Percentiles rank a stretch among this genome's conserved stretches.
phyloP scores from a whole-genome alignment of 805 yeast genomes.

The Lipomyces anomalus region DNA sequence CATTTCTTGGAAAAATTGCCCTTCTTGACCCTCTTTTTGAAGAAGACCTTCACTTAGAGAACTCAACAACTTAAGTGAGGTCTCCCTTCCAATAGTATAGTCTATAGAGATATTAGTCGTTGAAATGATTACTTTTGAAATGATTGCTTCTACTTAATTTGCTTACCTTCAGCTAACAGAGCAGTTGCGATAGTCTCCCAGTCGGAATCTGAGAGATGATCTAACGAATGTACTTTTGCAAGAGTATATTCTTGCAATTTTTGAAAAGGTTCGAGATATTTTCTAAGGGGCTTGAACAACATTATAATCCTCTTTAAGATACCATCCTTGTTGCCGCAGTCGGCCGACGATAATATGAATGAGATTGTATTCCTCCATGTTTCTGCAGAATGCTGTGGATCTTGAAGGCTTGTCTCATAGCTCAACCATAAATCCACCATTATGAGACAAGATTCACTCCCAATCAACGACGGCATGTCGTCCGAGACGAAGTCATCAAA shows the following conservation, averaged over 20 bases:
- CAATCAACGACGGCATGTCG: slow-evolving; percentile 6
- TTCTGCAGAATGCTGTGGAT: background rate
- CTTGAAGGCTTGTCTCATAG: slow-evolving; percentile 1
- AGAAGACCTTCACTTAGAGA: background rate
- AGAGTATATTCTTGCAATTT: slow-evolving; percentile 7
- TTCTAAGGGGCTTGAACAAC: slow-evolving; percentile 1
- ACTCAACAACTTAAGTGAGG: background rate
- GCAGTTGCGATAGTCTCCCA: background rate
- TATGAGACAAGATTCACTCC: slow-evolving; percentile 4
- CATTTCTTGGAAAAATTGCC: slow-evolving; percentile 30
- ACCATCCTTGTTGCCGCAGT: slow-evolving; percentile 4
- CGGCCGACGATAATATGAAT: slow-evolving; percentile 6
- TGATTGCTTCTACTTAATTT: no score
- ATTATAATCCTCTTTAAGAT: slow-evolving; percentile 5
- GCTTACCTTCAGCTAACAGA: background rate
- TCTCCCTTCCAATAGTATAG: background rate
- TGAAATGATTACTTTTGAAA: no score
- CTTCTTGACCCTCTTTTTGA: slow-evolving; percentile 31
- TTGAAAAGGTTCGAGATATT: background rate
- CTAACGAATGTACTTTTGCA: background rate
- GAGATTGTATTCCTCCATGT: slow-evolving; percentile 1
- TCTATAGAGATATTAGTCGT: no score
- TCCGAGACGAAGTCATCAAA: slow-evolving; percentile 9
- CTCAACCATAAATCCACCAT: slow-evolving; percentile 12
- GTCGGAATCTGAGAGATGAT: background rate